phyloP scores from a whole-genome alignment of 1,139 yeast species.

The Debaryomyces subglobosus region DNA sequence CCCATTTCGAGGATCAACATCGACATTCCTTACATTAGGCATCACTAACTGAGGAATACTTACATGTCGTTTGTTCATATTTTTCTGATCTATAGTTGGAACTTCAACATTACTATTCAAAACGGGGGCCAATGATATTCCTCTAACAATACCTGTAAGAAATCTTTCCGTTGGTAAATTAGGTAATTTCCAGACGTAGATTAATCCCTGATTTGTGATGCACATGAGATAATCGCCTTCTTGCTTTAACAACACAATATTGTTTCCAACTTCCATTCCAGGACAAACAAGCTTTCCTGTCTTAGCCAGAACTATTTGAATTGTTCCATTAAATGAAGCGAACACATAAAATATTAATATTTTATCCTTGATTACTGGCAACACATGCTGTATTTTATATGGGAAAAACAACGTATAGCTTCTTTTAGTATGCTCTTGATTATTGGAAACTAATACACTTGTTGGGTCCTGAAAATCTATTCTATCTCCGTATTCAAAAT shows the following conservation, averaged over 20 bases:
- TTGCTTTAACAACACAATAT: constrained; percentile 54
- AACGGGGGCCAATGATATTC: constrained; percentile 56
- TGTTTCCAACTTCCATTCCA: constrained; percentile 62
- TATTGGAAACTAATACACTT: constrained; percentile 37
- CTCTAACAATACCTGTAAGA: constrained; percentile 36
- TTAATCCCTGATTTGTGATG: constrained; percentile 49
- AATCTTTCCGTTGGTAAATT: constrained; percentile 9
- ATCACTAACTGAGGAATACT: constrained; percentile 18
- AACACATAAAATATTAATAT: constrained; percentile 50
- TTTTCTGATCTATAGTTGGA: constrained; percentile 2
- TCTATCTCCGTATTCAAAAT: constrained; percentile 29
- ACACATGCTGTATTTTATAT: constrained; percentile 44
- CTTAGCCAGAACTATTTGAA: constrained; percentile 71
- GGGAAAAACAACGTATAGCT: constrained; percentile 42
- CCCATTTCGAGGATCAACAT: constrained; percentile 39
- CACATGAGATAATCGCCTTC: constrained; percentile 58
- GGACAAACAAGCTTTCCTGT: constrained; percentile 55
- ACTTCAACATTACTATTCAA: constrained; percentile 34
- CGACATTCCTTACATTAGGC: constrained; percentile 34
- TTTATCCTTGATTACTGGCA: constrained; percentile 34
- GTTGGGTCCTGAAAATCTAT: constrained; percentile 52
- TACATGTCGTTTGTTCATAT: constrained; percentile 5
- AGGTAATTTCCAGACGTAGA: constrained; percentile 53
- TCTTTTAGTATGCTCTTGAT: constrained; percentile 18
- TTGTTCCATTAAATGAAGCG: constrained; percentile 70